phyloP scores from a whole-genome alignment of 2,329 filamentous ascomycete genomes.

The Seiridium cupressi region DNA sequence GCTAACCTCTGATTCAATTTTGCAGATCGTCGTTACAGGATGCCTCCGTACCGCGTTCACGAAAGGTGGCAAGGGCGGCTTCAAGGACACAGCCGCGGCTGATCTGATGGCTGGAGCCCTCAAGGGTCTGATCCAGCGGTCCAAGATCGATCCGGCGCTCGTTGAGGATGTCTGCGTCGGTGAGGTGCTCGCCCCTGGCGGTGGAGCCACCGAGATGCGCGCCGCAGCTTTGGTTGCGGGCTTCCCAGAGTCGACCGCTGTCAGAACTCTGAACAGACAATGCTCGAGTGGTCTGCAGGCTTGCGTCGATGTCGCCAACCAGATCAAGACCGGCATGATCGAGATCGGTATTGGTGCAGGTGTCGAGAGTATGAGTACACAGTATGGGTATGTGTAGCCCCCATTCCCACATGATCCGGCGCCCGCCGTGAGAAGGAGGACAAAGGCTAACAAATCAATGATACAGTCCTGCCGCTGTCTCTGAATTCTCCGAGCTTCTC shows the following conservation, averaged over 20 bases:
- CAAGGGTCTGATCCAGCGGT: constrained; percentile 77
- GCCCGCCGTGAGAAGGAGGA: too few relatives aligned
- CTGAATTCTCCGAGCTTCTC: constrained; percentile 88
- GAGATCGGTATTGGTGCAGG: constrained; percentile 92
- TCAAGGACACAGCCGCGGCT: constrained; percentile 89
- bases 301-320: constrained; percentile 90
- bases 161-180: constrained; percentile 94
- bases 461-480: constrained; percentile 72
- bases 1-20: background rate
- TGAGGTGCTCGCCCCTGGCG: constrained; percentile 86
- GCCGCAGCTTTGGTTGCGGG: constrained; percentile 88
- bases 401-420: background rate
- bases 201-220: constrained; percentile 94
- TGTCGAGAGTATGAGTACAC: constrained; percentile 91
- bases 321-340: constrained; percentile 88
- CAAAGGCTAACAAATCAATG: background rate
- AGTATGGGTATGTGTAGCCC: constrained; percentile 72
- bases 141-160: constrained; percentile 80
- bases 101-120: constrained; percentile 85
- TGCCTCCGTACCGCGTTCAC: constrained; percentile 90
- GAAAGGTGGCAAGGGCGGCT: constrained; percentile 87
- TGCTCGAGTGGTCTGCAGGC: constrained; percentile 93
- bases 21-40: constrained; percentile 84
- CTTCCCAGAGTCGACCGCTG: constrained; percentile 81
- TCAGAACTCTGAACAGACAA: constrained; percentile 88